Evolutionary conservation across 2,329 filamentous ascomycete species (phyloP).

Genomic region (Neospermospora avenae): DNA sequence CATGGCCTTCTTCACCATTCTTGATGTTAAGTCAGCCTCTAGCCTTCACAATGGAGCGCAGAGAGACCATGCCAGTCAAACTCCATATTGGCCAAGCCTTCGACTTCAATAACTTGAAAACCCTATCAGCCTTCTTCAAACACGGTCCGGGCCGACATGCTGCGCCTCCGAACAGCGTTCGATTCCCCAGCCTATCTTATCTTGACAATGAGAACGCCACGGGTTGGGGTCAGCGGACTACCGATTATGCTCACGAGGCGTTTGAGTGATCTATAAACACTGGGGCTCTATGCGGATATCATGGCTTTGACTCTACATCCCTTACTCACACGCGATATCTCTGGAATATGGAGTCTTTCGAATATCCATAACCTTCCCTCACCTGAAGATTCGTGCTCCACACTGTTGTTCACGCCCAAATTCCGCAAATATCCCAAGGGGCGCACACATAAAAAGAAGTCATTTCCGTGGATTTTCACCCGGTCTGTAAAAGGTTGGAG

Average conservation of each 20-base stretch:
- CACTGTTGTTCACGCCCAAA: constrained; percentile 17
- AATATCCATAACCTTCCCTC: constrained; percentile 21
- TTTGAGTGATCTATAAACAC: constrained; percentile 19
- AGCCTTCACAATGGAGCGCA: constrained; percentile 6
- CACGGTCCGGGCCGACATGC: too few species aligned
- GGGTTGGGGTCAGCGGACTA: too few species aligned
- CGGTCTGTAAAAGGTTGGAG: constrained; percentile 15
- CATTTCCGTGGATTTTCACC: constrained; percentile 20
- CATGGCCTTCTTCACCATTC: background rate
- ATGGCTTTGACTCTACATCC: constrained; percentile 19
- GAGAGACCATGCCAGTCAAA: constrained; percentile 11
- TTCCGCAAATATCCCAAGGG: constrained; percentile 17
- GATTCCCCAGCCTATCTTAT: too few species aligned
- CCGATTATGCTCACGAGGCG: too few species aligned
- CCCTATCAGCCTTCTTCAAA: too few species aligned
- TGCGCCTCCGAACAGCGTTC: too few species aligned
- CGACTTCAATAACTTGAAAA: too few species aligned
- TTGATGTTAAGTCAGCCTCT: background rate
- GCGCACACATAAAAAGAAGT: constrained; percentile 18
- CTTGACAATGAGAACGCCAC: too few species aligned
- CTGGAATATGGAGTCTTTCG: constrained; percentile 20
- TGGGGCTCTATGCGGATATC: constrained; percentile 17
- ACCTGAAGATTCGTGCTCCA: constrained; percentile 17
- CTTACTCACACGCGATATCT: constrained; percentile 12
- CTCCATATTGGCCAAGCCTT: constrained; percentile 18